phyloP scores from a whole-genome alignment of 148 eudicot species.

The Diospyros lotus region DNA sequence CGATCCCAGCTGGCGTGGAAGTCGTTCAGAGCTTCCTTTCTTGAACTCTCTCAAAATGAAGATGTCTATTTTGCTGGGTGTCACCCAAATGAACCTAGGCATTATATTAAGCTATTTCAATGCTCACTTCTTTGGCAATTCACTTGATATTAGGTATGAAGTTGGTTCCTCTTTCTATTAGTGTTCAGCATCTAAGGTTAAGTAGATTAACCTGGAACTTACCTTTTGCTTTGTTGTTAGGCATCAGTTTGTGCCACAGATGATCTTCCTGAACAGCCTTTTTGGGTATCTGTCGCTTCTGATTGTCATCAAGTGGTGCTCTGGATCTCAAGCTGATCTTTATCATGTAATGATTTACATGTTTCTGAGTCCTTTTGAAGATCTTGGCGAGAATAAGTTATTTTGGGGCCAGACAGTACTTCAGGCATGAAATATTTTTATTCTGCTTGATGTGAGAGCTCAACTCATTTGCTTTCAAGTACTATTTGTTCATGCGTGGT shows the following conservation, averaged over 20 bases:
- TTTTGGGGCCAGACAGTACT: constrained; percentile 84
- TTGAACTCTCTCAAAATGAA: constrained; percentile 96
- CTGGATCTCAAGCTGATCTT: constrained; percentile 95
- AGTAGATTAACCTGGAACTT: constrained; percentile 12
- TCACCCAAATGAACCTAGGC: constrained; percentile 90
- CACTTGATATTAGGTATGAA: constrained; percentile 73
- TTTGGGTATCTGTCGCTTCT: constrained; percentile 97
- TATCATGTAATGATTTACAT: constrained; percentile 98
- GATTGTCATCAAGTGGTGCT: constrained; percentile 86
- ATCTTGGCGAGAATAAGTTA: constrained; percentile 85
- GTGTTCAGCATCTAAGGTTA: not conserved
- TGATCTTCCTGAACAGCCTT: constrained; percentile 94
- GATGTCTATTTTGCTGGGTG: constrained; percentile 96
- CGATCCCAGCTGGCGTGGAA: constrained; percentile 99
- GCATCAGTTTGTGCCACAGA: constrained; percentile 93
- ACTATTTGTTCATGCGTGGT: constrained; percentile 12
- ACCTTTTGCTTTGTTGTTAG: constrained; percentile 31
- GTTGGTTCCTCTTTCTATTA: constrained; percentile 15
- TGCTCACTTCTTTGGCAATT: constrained; percentile 72
- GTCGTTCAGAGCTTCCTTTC: constrained; percentile 96
- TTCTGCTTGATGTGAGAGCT: not conserved
- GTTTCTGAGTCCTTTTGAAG: constrained; percentile 95
- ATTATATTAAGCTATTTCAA: constrained; percentile 85
- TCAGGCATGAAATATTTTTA: constrained; percentile 50
- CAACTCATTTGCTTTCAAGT: not conserved